Conservation (phyloP, 345 rosid species). For the Ceriops tagal region DNA sequence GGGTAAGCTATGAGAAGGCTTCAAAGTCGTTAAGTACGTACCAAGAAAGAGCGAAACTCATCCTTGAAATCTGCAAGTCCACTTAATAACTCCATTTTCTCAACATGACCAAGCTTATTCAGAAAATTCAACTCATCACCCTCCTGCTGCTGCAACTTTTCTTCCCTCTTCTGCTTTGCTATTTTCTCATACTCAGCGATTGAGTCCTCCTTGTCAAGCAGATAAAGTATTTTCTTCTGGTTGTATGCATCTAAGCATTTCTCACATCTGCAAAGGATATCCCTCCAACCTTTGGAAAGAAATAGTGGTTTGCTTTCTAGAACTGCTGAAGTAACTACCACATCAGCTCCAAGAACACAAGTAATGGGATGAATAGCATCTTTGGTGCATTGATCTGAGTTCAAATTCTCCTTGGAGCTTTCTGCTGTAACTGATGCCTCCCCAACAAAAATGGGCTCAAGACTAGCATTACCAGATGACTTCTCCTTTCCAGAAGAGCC, state of each 20-base stretch:
- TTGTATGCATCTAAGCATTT: constrained; percentile 63
- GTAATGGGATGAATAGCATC: constrained; percentile 17
- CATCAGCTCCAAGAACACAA: constrained; percentile 47
- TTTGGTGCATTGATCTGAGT: constrained; percentile 20
- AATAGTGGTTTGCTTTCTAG: constrained; percentile 59
- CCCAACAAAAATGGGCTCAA: constrained; percentile 20
- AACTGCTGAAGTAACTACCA: constrained; percentile 18
- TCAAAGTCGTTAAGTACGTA: constrained; percentile 19
- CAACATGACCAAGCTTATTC: constrained; percentile 73
- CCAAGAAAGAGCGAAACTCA: constrained; percentile 71
- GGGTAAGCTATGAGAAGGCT: background rate
- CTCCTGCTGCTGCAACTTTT: constrained; percentile 81
- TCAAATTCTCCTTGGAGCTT: constrained; percentile 40
- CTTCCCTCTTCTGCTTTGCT: constrained; percentile 86
- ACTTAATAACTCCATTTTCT: constrained; percentile 83
- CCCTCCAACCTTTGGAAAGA: constrained; percentile 89
- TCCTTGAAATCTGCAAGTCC: constrained; percentile 85
- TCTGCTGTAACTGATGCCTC: constrained; percentile 34
- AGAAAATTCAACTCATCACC: constrained; percentile 63
- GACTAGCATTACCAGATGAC: constrained; percentile 13
- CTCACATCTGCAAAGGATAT: constrained; percentile 66
- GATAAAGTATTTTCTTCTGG: constrained; percentile 53
- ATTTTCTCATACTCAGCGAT: constrained; percentile 83
- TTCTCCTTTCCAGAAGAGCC: constrained; percentile 18
- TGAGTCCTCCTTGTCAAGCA: constrained; percentile 77